Conservation (phyloP, 768 basidiomycete genomes). For the Baorangia bicolor region DNA sequence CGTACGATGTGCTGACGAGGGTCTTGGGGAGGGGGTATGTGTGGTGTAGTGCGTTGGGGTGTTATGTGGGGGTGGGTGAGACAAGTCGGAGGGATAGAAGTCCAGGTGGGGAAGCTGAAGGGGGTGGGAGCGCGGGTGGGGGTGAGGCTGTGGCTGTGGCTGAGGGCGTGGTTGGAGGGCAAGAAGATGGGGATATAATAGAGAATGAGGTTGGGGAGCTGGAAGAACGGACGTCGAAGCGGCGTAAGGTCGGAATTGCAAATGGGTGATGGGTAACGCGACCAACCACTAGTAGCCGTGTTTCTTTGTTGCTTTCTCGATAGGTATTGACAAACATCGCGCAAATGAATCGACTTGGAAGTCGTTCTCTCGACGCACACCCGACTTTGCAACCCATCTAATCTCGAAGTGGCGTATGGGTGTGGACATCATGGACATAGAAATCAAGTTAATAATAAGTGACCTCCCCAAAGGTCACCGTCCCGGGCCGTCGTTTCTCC, state of each 20-base stretch:
- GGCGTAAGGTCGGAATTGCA: slow-evolving; percentile 9
- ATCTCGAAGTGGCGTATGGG: background rate
- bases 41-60: slow-evolving; percentile 52
- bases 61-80: slow-evolving; percentile 35
- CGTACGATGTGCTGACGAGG: slow-evolving; percentile 61
- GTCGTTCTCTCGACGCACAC: background rate
- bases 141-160: background rate
- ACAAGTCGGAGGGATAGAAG: background rate
- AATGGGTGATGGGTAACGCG: slow-evolving; percentile 1
- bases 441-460: background rate
- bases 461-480: slow-evolving; percentile 2
- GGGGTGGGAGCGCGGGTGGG: background rate
- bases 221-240: slow-evolving; percentile 15
- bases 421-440: background rate
- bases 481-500: background rate
- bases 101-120: background rate
- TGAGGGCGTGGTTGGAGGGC: background rate
- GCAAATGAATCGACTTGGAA: background rate
- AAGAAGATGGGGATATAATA: background rate
- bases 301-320: background rate
- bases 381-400: background rate
- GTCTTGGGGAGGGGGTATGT: slow-evolving; percentile 67
- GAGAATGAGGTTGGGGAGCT: background rate
- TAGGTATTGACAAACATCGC: background rate
- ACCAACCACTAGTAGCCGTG: background rate